Evolutionary conservation across 2,329 filamentous ascomycete species (phyloP).

Genomic region (Tetracladium maxilliforme): DNA sequence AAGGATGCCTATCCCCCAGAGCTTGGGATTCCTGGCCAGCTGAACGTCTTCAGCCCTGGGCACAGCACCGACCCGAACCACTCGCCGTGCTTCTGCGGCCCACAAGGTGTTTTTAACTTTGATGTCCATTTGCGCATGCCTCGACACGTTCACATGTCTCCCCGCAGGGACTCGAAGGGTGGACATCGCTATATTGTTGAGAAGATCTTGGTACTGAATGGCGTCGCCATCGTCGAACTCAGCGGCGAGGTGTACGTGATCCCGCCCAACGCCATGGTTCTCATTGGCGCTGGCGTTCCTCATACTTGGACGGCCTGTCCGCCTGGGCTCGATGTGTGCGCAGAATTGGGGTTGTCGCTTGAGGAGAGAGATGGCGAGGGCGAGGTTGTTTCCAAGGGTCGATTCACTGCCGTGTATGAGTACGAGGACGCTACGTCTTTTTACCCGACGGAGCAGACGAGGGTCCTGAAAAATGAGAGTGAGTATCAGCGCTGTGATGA

Average conservation of each 20-base stretch:
- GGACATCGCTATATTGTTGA: conserved; percentile 2
- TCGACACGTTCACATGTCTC: conserved; percentile 5
- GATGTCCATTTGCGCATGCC: conserved; percentile 3
- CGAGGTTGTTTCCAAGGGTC: conserved; percentile 3
- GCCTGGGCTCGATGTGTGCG: conserved; percentile 2
- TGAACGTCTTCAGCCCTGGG: conserved; percentile 2
- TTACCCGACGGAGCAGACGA: conserved; percentile 4
- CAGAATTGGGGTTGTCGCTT: too few relatives aligned
- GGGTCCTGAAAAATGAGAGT: conserved; percentile 2
- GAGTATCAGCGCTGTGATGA: conserved; percentile 4
- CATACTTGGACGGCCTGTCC: conserved; percentile 6
- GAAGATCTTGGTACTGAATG: conserved; percentile 3
- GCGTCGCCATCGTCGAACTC: conserved; percentile 3
- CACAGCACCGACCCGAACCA: conserved; percentile 1
- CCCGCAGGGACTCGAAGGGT: not conserved
- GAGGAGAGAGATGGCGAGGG: not conserved
- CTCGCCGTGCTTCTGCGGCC: conserved; percentile 3
- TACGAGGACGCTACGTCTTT: conserved; percentile 4
- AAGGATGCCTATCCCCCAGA: conserved; percentile 1
- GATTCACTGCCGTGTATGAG: conserved; percentile 4
- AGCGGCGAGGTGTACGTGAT: conserved; percentile 4
- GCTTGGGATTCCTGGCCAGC: conserved; percentile 3
- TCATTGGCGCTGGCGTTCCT: conserved; percentile 4
- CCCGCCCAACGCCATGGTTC: conserved; percentile 3
- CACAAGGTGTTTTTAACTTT: conserved; percentile 3